Evolutionary conservation across 208 protist species (phyloP), one percentile per base, ranked within the genome.

Genomic region (Leptomonas pyrrhocoris): DNA sequence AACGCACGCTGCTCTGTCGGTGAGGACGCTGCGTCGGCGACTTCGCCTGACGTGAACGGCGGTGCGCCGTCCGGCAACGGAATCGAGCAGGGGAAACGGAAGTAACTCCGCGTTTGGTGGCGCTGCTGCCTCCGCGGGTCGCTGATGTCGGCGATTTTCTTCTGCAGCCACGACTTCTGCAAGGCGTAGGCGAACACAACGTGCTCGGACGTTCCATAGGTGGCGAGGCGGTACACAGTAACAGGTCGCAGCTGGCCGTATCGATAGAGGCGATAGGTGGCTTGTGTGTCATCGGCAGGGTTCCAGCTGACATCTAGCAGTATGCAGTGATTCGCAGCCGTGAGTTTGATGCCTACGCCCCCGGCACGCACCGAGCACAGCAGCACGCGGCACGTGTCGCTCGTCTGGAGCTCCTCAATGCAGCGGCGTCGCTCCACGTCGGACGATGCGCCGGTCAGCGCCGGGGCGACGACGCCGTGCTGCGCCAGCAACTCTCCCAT

Each of bases 251-350:
- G 74, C 83, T 99, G 97, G 13, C 98, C 98, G 62, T 95, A 96
- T 34, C 97, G 85, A 77, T 97, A 99, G 0, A 97, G 79, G 11
- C 97, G 92, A 74, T 97, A 98, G 30, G 96, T 96, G 2, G 97
- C 97, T 83, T 98, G 94, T 21, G 80, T 73, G 70, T 97, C 93
- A 60, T 94, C 80, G 0, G 91, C 65, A 1, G 95, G 94, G 70
- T 98, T 98, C 94, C 95, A 98, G 62, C 85, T 89, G 16, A 96
- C 86, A 64, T 99, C 98, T 61, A 98, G 92, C 27, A 99, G 59
- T 34, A 99, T 90, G 61, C 98, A 98, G 72, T 94, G 89, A 69
- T 94, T 97, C 15, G 97, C 98, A 0, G 85, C 80, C 7, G 75
- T 81, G 2, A 99, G 79, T 53, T 98, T 98, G 64, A 99, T 89